A percentile compares a stretch with the other conserved stretches of the same genome.
phyloP scores from a whole-genome alignment of 306 rosid species.

The Parietaria judaica region DNA sequence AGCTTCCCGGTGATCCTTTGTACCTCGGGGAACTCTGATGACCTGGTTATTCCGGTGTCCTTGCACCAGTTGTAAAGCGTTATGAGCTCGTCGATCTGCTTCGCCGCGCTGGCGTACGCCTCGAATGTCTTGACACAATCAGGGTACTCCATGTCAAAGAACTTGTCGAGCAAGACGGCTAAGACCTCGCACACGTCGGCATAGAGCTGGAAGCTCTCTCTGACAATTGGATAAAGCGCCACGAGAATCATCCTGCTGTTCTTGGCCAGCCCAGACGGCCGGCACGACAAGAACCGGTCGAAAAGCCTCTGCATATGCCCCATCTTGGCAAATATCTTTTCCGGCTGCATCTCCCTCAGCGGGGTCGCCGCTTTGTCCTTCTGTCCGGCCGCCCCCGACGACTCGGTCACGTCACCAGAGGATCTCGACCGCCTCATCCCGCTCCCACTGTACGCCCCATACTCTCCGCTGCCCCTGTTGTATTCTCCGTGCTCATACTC shows the following conservation, averaged over 20 bases:
- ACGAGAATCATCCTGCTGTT: slow-evolving; percentile 66
- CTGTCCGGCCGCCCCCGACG: slow-evolving; percentile 36
- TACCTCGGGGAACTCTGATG: slow-evolving; percentile 92
- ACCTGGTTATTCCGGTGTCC: slow-evolving; percentile 72
- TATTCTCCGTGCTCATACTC: slow-evolving; percentile 59
- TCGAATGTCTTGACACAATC: slow-evolving; percentile 92
- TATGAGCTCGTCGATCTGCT: slow-evolving; percentile 84
- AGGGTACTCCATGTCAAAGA: slow-evolving; percentile 89
- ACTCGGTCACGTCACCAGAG: slow-evolving; percentile 71
- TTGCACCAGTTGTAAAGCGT: slow-evolving; percentile 72
- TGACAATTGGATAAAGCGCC: slow-evolving; percentile 78
- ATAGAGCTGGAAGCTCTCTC: slow-evolving; percentile 82
- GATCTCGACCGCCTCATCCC: slow-evolving; percentile 74
- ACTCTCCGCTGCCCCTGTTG: slow-evolving; percentile 37
- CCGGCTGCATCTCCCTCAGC: slow-evolving; percentile 76
- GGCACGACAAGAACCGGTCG: slow-evolving; percentile 78
- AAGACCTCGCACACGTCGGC: slow-evolving; percentile 86
- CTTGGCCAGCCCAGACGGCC: slow-evolving; percentile 94
- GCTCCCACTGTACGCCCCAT: slow-evolving; percentile 32
- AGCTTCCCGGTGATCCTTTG: slow-evolving; percentile 83
- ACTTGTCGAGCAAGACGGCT: slow-evolving; percentile 84
- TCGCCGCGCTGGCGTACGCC: slow-evolving; percentile 84
- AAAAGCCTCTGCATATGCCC: slow-evolving; percentile 81
- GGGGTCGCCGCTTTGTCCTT: slow-evolving; percentile 60
- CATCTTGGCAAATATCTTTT: slow-evolving; percentile 83